phyloP scores from a whole-genome alignment of 805 yeast genomes.

The Candida andamanensis region DNA sequence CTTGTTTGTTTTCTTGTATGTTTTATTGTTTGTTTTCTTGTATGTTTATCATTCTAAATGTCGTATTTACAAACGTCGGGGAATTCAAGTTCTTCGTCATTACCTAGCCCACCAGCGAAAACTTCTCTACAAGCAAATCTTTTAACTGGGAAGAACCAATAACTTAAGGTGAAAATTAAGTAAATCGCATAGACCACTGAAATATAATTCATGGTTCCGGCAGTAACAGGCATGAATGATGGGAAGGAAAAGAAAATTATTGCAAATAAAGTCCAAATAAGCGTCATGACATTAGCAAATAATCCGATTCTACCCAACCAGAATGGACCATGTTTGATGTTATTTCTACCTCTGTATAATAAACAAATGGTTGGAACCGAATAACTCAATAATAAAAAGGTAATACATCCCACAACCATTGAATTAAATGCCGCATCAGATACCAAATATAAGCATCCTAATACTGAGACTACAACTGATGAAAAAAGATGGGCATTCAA shows the following conservation, averaged over 20 bases:
- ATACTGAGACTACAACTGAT: slow-evolving; percentile 45
- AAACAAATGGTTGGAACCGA: slow-evolving; percentile 49
- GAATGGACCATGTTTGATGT: slow-evolving; percentile 58
- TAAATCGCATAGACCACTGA: slow-evolving; percentile 46
- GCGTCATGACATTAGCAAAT: slow-evolving; percentile 44
- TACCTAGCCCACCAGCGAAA: slow-evolving; percentile 39
- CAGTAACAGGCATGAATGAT: slow-evolving; percentile 53
- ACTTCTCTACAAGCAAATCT: slow-evolving; percentile 31
- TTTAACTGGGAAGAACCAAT: slow-evolving; percentile 42
- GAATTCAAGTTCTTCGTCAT: slow-evolving; percentile 38
- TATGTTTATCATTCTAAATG: slow-evolving; percentile 9
- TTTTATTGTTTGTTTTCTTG: neutral
- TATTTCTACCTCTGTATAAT: slow-evolving; percentile 45
- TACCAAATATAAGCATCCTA: slow-evolving; percentile 61
- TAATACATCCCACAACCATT: slow-evolving; percentile 56
- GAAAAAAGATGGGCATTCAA: slow-evolving; percentile 55
- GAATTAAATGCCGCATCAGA: slow-evolving; percentile 66
- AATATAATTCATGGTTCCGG: slow-evolving; percentile 64
- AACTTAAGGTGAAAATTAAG: slow-evolving; percentile 38
- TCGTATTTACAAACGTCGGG: slow-evolving; percentile 38
- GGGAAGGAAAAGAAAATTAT: slow-evolving; percentile 64
- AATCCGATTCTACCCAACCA: slow-evolving; percentile 58
- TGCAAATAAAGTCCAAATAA: slow-evolving; percentile 57
- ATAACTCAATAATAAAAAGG: slow-evolving; percentile 55
- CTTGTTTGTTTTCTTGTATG: neutral